These are phyloP conservation scores for Tilletia indica DNA, from an alignment of 1,284 basidiomycete species.

Conservation along the genomic window DNA sequence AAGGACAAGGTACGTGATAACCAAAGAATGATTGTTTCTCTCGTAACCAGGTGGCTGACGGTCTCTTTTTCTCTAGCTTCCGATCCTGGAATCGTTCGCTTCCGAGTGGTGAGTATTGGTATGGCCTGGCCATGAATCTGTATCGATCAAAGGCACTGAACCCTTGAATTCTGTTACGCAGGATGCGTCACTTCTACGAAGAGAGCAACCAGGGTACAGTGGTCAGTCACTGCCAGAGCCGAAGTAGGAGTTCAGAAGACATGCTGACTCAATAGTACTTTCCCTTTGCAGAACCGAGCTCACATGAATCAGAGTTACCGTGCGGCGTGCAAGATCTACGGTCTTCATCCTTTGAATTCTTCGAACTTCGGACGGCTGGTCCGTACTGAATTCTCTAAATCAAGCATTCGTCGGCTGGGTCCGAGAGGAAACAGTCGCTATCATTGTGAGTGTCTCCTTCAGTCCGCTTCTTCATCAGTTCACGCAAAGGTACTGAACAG, in stretches of 20 bases:
- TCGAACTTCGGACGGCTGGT: slow-evolving; percentile 8
- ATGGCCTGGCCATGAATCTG: neutral
- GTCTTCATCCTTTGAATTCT: neutral
- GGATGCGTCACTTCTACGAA: slow-evolving; percentile 11
- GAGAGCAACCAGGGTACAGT: slow-evolving; percentile 5
- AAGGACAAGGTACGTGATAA: neutral
- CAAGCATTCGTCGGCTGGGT: slow-evolving; percentile 1
- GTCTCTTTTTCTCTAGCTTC: neutral
- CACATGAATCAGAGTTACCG: slow-evolving; percentile 12
- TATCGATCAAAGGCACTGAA: neutral
- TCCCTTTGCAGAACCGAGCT: slow-evolving; percentile 1
- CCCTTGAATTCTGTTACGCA: neutral
- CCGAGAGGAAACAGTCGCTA: slow-evolving; percentile 14
- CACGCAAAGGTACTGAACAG: neutral
- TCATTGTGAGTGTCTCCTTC: slow-evolving; percentile 15
- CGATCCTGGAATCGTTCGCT: neutral
- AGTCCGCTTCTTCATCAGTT: neutral
- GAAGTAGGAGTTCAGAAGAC: too few species aligned
- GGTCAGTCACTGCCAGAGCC: neutral
- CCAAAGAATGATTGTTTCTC: too few species aligned
- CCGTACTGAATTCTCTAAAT: neutral
- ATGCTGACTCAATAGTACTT: neutral
- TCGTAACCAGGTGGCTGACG: too few species aligned
- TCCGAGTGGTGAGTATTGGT: neutral
- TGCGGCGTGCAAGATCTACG: neutral